Conservation (phyloP, 306 rosid species). For the Ceratonia siliqua region DNA sequence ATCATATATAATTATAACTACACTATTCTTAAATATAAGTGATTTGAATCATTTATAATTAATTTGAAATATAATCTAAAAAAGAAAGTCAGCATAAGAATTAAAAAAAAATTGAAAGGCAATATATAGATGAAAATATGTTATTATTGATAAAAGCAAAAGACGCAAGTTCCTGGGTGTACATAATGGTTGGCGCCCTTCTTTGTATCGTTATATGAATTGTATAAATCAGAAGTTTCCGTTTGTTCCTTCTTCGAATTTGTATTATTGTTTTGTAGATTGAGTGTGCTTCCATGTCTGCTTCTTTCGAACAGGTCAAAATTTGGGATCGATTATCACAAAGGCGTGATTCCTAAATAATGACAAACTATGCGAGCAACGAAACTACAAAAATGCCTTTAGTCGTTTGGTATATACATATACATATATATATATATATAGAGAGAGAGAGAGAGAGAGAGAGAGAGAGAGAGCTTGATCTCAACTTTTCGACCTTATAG, state of each 20-base stretch:
- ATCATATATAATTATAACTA: too few species aligned
- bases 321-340: conserved; percentile 44
- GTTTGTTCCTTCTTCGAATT: conserved; percentile 39
- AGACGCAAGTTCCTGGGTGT: too few species aligned
- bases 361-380: conserved; percentile 49
- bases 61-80: too few species aligned
- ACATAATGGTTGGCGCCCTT: too few species aligned
- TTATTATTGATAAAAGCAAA: too few species aligned
- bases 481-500: conserved; percentile 30
- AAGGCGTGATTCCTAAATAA: conserved; percentile 48
- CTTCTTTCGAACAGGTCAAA: conserved; percentile 38
- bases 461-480: background rate
- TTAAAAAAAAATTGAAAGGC: too few species aligned
- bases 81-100: too few species aligned
- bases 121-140: too few species aligned
- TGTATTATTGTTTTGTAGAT: conserved; percentile 35
- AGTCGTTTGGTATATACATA: conserved; percentile 6
- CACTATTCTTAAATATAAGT: too few species aligned
- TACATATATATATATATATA: background rate
- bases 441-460: background rate
- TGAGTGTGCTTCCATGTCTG: conserved; percentile 39
- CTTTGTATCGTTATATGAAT: conserved; percentile 39
- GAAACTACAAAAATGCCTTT: conserved; percentile 54
- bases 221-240: conserved; percentile 48
- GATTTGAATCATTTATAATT: too few species aligned